These are phyloP conservation scores for Collybiopsis confluens DNA, from an alignment of 768 basidiomycete genomes.

Conservation along the genomic window DNA sequence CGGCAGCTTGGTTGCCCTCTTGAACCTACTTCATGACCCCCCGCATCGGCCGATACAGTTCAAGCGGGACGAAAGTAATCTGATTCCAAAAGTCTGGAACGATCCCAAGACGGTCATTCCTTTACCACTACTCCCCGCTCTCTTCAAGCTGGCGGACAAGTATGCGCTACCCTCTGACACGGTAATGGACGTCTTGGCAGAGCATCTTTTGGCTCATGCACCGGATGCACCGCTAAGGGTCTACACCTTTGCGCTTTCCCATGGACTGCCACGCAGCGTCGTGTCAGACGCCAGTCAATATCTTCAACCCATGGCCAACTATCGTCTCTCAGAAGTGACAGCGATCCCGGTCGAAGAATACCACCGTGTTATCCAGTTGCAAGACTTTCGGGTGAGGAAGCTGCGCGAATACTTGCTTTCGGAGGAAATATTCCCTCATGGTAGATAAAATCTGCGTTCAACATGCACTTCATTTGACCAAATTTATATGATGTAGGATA, in stretches of 20 bases:
- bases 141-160: slow-evolving; percentile 63
- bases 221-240: slow-evolving; percentile 49
- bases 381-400: slow-evolving; percentile 49
- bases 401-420: slow-evolving; percentile 47
- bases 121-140: slow-evolving; percentile 53
- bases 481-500: slow-evolving; percentile 35
- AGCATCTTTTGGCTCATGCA: slow-evolving; percentile 54
- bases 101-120: slow-evolving; percentile 52
- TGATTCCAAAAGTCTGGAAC: slow-evolving; percentile 26
- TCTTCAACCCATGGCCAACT: slow-evolving; percentile 54
- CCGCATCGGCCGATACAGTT: slow-evolving; percentile 39
- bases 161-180: slow-evolving; percentile 46
- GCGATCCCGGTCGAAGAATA: slow-evolving; percentile 55
- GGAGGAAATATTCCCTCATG: slow-evolving; percentile 70
- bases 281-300: slow-evolving; percentile 58
- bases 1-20: slow-evolving; percentile 41
- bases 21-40: slow-evolving; percentile 54
- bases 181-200: slow-evolving; percentile 37
- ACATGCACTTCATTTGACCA: not conserved
- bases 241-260: slow-evolving; percentile 50
- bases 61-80: slow-evolving; percentile 24
- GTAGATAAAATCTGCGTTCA: slow-evolving; percentile 22
- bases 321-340: slow-evolving; percentile 45
- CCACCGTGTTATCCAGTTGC: slow-evolving; percentile 58
- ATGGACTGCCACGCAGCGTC: slow-evolving; percentile 38